phyloP scores from a whole-genome alignment of 1,284 basidiomycete genomes.

The Farysia itapuensis region DNA sequence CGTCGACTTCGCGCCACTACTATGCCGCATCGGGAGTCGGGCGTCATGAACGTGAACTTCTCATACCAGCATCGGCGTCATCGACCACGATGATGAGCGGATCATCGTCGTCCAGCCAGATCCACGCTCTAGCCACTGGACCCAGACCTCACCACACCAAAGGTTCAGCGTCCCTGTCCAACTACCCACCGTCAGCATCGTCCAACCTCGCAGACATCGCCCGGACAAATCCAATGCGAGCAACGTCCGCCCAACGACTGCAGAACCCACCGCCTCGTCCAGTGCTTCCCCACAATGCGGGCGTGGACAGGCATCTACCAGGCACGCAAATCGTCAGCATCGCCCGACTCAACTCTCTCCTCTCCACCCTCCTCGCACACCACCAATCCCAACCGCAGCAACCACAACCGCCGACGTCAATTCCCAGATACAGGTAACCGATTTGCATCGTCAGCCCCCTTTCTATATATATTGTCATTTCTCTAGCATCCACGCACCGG shows the following conservation, averaged over 20 bases:
- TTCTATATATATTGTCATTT: too few relatives aligned
- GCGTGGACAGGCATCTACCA: conserved; percentile 1
- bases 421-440: too few relatives aligned
- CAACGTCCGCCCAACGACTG: background rate
- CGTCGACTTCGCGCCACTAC: conserved; percentile 39
- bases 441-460: too few relatives aligned
- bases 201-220: conserved; percentile 1
- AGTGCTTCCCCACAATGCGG: background rate
- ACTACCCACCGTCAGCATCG: conserved; percentile 3
- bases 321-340: conserved; percentile 25
- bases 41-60: conserved; percentile 18
- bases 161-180: conserved; percentile 8
- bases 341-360: conserved; percentile 27
- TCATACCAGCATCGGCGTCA: conserved; percentile 4
- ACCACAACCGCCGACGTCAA: too few relatives aligned
- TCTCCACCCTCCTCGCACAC: conserved; percentile 9
- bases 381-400: too few relatives aligned
- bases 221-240: background rate
- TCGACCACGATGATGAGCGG: background rate
- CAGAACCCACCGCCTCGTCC: too few relatives aligned
- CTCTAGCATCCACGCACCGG: too few relatives aligned
- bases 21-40: conserved; percentile 24
- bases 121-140: background rate
- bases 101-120: background rate
- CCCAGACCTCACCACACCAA: conserved; percentile 8